Percentiles rank a stretch among this genome's conserved stretches.
These are phyloP conservation scores for Diplodia seriata DNA, from an alignment of 2,329 filamentous ascomycete species.

Conservation along the genomic window DNA sequence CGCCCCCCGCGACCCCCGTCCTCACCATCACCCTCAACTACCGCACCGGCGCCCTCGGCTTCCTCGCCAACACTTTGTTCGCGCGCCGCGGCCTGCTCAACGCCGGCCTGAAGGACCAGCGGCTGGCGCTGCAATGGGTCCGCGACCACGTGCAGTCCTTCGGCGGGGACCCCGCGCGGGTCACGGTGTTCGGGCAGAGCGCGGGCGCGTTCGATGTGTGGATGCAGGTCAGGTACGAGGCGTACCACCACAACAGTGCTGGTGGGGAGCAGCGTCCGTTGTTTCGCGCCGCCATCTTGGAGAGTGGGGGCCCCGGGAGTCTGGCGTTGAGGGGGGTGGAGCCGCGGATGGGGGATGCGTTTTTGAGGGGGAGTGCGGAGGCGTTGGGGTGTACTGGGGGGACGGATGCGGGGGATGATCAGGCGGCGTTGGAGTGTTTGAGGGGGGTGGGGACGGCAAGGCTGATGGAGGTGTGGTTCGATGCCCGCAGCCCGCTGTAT, in stretches of 20 bases:
- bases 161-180: conserved; percentile 48
- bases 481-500: neutral
- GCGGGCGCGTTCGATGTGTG: conserved; percentile 49
- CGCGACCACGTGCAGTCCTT: conserved; percentile 53
- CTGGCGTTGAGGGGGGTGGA: conserved; percentile 41
- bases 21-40: conserved; percentile 82
- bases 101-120: conserved; percentile 54
- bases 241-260: no score
- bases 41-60: conserved; percentile 76
- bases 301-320: conserved; percentile 47
- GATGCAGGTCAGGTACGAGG: conserved; percentile 41
- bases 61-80: conserved; percentile 63
- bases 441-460: conserved; percentile 36
- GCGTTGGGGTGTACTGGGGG: no score
- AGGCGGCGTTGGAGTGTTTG: conserved; percentile 7
- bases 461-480: conserved; percentile 33
- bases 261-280: no score
- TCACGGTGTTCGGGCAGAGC: conserved; percentile 49
- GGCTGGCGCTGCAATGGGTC: conserved; percentile 56
- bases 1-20: conserved; percentile 64
- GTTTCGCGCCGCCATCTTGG: conserved; percentile 50
- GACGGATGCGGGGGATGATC: no score
- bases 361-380: conserved; percentile 41
- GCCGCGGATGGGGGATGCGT: conserved; percentile 38
- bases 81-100: conserved; percentile 62